Percentiles rank a stretch among this genome's conserved stretches.
Conservation (phyloP, 495 filamentous ascomycete species). For the Ramalina intermedia region DNA sequence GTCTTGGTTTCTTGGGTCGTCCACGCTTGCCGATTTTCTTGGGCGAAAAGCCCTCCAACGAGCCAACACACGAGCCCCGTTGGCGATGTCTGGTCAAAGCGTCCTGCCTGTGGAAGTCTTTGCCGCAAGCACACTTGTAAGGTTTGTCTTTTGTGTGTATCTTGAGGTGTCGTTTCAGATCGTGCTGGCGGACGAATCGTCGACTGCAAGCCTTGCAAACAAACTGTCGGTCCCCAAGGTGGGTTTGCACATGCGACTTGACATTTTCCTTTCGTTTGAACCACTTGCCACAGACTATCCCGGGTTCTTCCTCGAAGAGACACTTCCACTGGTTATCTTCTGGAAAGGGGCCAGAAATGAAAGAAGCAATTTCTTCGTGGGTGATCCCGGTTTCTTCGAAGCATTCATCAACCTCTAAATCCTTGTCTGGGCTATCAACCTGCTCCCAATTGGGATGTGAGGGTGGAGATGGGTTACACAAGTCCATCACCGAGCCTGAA, state of each 20-base stretch:
- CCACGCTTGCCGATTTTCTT: conserved; percentile 56
- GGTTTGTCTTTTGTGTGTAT: conserved; percentile 91
- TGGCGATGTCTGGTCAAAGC: conserved; percentile 88
- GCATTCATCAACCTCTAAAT: conserved; percentile 35
- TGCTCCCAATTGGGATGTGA: conserved; percentile 22
- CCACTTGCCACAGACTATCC: conserved; percentile 52
- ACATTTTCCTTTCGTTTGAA: conserved; percentile 96
- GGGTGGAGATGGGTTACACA: conserved; percentile 16
- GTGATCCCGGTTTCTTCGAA: conserved; percentile 66
- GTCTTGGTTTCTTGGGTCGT: conserved; percentile 48
- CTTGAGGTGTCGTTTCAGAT: conserved; percentile 91
- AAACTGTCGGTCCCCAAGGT: conserved; percentile 88
- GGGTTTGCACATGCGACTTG: conserved; percentile 93
- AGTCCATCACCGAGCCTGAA: conserved; percentile 1
- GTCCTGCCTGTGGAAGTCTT: conserved; percentile 84
- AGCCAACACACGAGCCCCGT: conserved; percentile 86
- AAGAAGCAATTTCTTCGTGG: conserved; percentile 70
- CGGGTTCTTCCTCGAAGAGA: conserved; percentile 49
- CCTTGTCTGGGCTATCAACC: conserved; percentile 27
- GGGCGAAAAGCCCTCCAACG: conserved; percentile 61
- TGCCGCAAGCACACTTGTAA: conserved; percentile 79
- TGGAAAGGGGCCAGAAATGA: conserved; percentile 66
- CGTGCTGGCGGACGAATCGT: conserved; percentile 91
- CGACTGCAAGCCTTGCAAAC: conserved; percentile 79
- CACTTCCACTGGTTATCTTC: conserved; percentile 71